A percentile compares a stretch with the other conserved stretches of the same genome.
phyloP scores from a whole-genome alignment of 2,329 filamentous ascomycete genomes.

The Exserohilum turcica region DNA sequence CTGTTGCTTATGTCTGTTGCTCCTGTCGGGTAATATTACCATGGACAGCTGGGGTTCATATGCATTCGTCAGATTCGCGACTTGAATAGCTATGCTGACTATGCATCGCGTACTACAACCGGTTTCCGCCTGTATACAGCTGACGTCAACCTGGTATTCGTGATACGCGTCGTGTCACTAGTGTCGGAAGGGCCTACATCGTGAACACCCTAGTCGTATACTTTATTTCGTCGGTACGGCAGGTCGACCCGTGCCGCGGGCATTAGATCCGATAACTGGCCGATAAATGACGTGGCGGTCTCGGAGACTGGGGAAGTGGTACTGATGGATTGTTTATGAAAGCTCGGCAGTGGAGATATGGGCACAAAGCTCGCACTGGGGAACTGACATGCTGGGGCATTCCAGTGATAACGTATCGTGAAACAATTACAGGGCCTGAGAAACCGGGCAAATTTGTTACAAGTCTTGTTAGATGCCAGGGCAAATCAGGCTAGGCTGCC shows the following conservation, averaged over 20 bases:
- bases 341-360: no score
- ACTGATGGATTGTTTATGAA: conserved; percentile 50
- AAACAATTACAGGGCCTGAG: conserved; percentile 57
- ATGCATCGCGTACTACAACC: no score
- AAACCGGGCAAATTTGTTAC: conserved; percentile 59
- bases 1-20: no score
- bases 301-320: conserved; percentile 53
- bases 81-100: no score
- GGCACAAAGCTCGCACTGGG: conserved; percentile 53
- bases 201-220: conserved; percentile 19
- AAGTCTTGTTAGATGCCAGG: conserved; percentile 53
- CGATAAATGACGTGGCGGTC: conserved; percentile 28
- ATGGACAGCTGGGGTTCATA: no score
- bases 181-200: no score
- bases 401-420: conserved; percentile 58
- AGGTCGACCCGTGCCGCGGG: neutral
- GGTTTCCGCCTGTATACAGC: no score
- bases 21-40: no score
- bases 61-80: no score
- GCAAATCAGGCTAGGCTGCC: conserved; percentile 52
- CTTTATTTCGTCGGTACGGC: conserved; percentile 63
- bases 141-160: no score
- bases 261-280: neutral
- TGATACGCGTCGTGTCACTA: no score
- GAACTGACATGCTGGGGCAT: conserved; percentile 62